Conservation (phyloP, 2,329 filamentous ascomycete species). For the Ceratocystis lukuohia region DNA sequence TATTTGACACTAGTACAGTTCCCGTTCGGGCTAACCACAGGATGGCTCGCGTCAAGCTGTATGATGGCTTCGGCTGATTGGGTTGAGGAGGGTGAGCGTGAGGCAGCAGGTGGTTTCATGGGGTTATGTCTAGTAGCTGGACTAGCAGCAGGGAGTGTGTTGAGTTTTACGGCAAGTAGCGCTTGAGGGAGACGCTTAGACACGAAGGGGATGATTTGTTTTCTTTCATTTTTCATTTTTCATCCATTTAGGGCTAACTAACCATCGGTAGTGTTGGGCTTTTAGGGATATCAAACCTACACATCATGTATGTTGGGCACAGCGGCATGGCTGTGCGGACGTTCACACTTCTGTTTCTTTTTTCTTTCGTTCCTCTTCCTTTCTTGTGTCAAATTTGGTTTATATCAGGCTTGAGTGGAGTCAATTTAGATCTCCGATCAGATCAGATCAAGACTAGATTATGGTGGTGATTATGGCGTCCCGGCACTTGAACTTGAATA, state of each 20-base stretch:
- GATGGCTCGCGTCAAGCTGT: slow-evolving; percentile 70
- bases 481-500: too few species aligned
- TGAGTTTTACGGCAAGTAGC: slow-evolving; percentile 64
- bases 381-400: too few species aligned
- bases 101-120: slow-evolving; percentile 91
- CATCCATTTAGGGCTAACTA: too few species aligned
- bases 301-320: too few species aligned
- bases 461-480: neutral
- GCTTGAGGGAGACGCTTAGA: slow-evolving; percentile 26
- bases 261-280: too few species aligned
- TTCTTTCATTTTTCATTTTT: neutral
- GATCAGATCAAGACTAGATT: neutral
- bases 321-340: too few species aligned
- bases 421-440: neutral
- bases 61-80: slow-evolving; percentile 84
- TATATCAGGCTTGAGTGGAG: neutral
- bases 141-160: slow-evolving; percentile 67
- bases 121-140: slow-evolving; percentile 76
- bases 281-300: too few species aligned
- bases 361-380: too few species aligned
- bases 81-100: slow-evolving; percentile 70
- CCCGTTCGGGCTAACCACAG: slow-evolving; percentile 71
- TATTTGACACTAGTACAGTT: slow-evolving; percentile 76
- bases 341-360: too few species aligned
- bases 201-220: neutral